Evolutionary conservation across 352 stramenopile genomes (phyloP), one percentile per base, ranked within the genome.

Genomic region (Plasmopara muralis): DNA sequence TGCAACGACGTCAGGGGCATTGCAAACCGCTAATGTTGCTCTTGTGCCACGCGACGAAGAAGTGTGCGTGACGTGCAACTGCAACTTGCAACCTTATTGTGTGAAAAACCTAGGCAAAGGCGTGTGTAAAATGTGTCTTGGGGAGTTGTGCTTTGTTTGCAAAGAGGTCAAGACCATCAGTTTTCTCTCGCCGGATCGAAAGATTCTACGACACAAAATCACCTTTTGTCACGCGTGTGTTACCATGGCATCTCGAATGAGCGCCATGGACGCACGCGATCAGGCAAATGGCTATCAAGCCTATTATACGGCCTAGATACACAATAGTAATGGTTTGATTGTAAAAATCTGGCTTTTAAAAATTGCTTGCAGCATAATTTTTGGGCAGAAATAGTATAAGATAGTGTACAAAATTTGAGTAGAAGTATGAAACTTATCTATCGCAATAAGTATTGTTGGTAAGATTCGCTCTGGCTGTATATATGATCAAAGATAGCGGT

Each of bases 151-250:
- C 41, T 55, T 57, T 5, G 40, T 53, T 13, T 75, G 66, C 39
- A 63, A 66, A 6, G 40, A 70, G 38, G 54, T 66, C 2, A 67
- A 70, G 40, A 72, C 63, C 9, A 50, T 75, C 40, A 68, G 60
- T 15, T 72, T 70, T 38, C 50, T 75, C 51, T 50, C 57, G 13
- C 58, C 50, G 0, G 50, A 60, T 38, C 56, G 56, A 41, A 64
- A 59, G 50, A 20, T 64, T 13, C 15, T 64, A 0, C 50, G 56
- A 38, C 56, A 46, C 25, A 64, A 64, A n/a, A 53, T 55, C 25
- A 55, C 40, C 0, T 64, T 64, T 31, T 64, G 56, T 14, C 25
- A 31, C 12, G 39, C 50, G 10, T 63, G 56, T 16, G 8, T 63
- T 12, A 50, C 45, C 14, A 50, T 50, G 45, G 30, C 45, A n/a